Evolutionary conservation across 2,329 filamentous ascomycete genomes (phyloP).

Genomic region (Trichoderma afroharzianum): DNA sequence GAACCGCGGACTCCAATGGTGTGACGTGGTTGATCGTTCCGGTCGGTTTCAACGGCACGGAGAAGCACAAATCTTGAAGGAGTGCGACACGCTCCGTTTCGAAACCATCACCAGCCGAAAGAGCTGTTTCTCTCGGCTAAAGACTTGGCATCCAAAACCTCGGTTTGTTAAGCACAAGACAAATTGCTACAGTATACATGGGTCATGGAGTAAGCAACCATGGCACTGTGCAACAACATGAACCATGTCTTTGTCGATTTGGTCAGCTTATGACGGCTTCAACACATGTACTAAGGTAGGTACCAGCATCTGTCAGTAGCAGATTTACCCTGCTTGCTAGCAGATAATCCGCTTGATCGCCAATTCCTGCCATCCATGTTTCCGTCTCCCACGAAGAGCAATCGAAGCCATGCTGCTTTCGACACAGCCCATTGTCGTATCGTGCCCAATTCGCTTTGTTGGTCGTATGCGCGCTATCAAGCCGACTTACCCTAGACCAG

Average conservation of each 20-base stretch:
- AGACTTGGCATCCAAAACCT: background rate
- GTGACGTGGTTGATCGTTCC: constrained; percentile 11
- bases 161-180: background rate
- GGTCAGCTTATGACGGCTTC: background rate
- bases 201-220: background rate
- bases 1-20: background rate
- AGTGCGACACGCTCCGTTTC: constrained; percentile 11
- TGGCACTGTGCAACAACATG: background rate
- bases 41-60: constrained; percentile 8
- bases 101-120: background rate
- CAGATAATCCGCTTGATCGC: background rate
- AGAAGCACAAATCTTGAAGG: background rate
- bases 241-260: background rate
- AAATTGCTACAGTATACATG: background rate
- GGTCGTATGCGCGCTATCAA: background rate
- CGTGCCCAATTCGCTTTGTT: background rate
- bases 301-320: background rate
- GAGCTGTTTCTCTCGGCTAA: background rate
- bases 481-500: constrained; percentile 12
- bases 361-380: constrained; percentile 2
- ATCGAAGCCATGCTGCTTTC: background rate
- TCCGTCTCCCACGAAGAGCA: background rate
- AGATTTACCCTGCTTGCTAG: background rate
- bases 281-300: background rate
- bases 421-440: background rate